Evolutionary conservation across 192 early-diverging fungal species (phyloP).

Genomic region (Backusella parvicylindrica): DNA sequence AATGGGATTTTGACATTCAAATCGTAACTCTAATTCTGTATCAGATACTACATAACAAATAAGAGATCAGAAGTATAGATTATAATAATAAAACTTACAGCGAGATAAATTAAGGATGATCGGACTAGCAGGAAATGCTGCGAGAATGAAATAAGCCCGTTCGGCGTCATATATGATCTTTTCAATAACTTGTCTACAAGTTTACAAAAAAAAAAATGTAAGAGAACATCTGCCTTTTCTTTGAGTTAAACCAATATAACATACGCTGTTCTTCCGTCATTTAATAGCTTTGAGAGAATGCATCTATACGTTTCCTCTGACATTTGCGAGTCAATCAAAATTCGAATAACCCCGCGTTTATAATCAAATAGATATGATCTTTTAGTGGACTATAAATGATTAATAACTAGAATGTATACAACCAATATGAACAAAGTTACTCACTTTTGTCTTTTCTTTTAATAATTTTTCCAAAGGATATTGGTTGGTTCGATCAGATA

Average conservation of each 20-base stretch:
- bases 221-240: neutral
- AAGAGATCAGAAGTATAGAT: neutral
- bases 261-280: constrained; percentile 5
- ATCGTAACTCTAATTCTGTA: neutral
- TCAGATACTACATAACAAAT: neutral
- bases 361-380: neutral
- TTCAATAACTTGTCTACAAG: neutral
- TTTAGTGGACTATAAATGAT: neutral
- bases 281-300: neutral
- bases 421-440: neutral
- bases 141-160: neutral
- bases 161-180: neutral
- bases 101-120: neutral
- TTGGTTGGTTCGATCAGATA: neutral
- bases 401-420: neutral
- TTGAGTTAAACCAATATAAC: neutral
- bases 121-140: neutral
- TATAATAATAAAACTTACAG: neutral
- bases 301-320: neutral
- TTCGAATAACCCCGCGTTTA: neutral
- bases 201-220: neutral
- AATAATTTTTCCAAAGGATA: neutral
- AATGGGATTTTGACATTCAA: neutral
- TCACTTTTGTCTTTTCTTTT: neutral
- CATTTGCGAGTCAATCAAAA: neutral